These are phyloP conservation scores for Penicillium carneum DNA, from an alignment of 2,329 filamentous ascomycete genomes.

Conservation along the genomic window DNA sequence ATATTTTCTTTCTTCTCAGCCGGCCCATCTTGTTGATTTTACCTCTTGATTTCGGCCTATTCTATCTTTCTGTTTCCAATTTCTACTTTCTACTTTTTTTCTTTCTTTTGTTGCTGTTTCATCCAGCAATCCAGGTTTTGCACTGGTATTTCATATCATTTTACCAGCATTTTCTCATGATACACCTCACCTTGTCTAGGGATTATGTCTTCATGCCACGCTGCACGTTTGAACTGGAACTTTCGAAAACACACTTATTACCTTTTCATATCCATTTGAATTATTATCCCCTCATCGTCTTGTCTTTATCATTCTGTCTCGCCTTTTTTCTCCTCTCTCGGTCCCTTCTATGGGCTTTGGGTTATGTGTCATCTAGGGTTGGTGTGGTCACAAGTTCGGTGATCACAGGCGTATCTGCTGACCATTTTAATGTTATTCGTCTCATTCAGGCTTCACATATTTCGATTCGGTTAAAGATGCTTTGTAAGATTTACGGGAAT, in stretches of 20 bases:
- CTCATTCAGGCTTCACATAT: not conserved
- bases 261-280: constrained; percentile 7
- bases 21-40: not conserved
- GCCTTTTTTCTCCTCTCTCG: not conserved
- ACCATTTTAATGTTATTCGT: not conserved
- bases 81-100: constrained; percentile 8
- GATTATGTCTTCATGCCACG: not conserved
- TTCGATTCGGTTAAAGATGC: not conserved
- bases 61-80: constrained; percentile 12
- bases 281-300: not conserved
- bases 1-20: constrained; percentile 9
- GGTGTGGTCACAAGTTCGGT: constrained; percentile 14
- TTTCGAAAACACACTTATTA: not conserved
- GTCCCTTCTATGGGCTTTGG: constrained; percentile 6
- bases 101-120: not conserved
- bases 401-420: constrained; percentile 7
- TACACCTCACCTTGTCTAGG: constrained; percentile 7
- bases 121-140: constrained; percentile 6
- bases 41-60: not conserved
- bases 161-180: constrained; percentile 16
- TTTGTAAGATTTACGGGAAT: not conserved
- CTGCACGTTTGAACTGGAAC: constrained; percentile 4
- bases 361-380: constrained; percentile 17
- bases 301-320: not conserved
- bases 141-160: constrained; percentile 21